phyloP scores from a whole-genome alignment of 495 filamentous ascomycete genomes.

The Melanomma pulvis-pyrius region DNA sequence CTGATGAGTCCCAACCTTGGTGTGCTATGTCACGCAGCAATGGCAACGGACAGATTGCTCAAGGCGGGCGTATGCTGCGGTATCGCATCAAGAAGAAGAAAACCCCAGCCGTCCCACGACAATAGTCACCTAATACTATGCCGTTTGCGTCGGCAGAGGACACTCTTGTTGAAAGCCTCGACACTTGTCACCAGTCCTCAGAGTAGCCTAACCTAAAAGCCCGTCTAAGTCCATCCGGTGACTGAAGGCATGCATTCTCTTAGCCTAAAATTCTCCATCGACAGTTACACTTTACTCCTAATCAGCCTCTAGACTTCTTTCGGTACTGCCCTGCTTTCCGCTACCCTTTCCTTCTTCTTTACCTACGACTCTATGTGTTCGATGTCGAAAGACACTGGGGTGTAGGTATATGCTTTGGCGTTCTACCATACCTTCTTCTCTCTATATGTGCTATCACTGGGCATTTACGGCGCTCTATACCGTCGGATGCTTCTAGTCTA shows the following conservation, averaged over 20 bases:
- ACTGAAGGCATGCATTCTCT: too few relatives aligned
- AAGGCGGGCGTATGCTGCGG: slow-evolving; percentile 44
- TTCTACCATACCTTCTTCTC: not conserved
- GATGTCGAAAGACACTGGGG: not conserved
- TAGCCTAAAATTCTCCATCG: not conserved
- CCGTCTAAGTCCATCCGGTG: too few relatives aligned
- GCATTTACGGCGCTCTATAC: slow-evolving; percentile 18
- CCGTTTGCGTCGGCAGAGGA: not conserved
- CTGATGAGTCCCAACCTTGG: slow-evolving; percentile 66
- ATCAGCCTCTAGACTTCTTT: not conserved
- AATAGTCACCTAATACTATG: not conserved
- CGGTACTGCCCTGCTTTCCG: not conserved
- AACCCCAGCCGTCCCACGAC: slow-evolving; percentile 1
- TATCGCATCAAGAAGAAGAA: slow-evolving; percentile 32
- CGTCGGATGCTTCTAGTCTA: not conserved
- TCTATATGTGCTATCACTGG: not conserved
- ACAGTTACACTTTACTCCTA: not conserved
- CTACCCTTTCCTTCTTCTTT: not conserved
- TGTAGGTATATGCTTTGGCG: not conserved
- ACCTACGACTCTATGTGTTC: not conserved
- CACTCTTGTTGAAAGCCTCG: too few relatives aligned
- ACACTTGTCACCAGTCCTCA: too few relatives aligned
- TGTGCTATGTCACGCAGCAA: slow-evolving; percentile 79
- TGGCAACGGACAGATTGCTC: slow-evolving; percentile 44
- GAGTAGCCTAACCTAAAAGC: too few relatives aligned